Percentiles rank a stretch among this genome's conserved stretches.
Evolutionary conservation across 371 early-diverging fungal species (phyloP).

Genomic region (Cokeromyces recurvatus): DNA sequence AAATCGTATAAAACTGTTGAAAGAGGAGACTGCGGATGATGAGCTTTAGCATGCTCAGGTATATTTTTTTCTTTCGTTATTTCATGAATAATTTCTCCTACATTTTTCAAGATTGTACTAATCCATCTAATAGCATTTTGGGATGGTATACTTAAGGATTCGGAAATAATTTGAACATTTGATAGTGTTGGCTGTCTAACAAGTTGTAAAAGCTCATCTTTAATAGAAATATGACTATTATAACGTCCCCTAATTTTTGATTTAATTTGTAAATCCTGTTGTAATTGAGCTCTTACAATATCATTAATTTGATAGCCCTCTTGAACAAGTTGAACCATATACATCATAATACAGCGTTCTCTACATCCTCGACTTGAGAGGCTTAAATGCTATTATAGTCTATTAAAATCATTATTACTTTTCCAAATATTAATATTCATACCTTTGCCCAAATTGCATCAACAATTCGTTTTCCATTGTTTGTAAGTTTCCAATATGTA

Average conservation of each 20-base stretch:
- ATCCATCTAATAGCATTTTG: constrained; percentile 40
- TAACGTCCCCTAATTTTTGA: constrained; percentile 16
- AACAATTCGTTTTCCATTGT: constrained; percentile 23
- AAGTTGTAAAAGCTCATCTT: constrained; percentile 36
- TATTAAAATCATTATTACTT: no score
- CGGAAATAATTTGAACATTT: constrained; percentile 30
- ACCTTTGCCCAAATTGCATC: constrained; percentile 40
- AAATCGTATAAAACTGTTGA: constrained; percentile 20
- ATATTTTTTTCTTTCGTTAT: constrained; percentile 25
- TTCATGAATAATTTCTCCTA: constrained; percentile 35
- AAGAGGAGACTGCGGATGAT: constrained; percentile 1
- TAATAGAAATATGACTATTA: constrained; percentile 17
- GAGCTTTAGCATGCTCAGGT: background rate
- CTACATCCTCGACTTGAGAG: constrained; percentile 27
- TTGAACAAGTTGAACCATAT: constrained; percentile 41
- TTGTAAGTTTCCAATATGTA: constrained; percentile 51
- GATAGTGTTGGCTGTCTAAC: constrained; percentile 24
- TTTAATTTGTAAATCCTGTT: constrained; percentile 39
- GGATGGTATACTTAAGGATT: constrained; percentile 33
- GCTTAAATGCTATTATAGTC: constrained; percentile 28
- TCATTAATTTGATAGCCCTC: constrained; percentile 38
- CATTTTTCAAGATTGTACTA: constrained; percentile 32
- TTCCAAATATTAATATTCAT: background rate
- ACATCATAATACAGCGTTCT: constrained; percentile 46
- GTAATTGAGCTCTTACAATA: constrained; percentile 25